Conservation (phyloP, 441 rosid species). For the Adansonia gregorii region DNA sequence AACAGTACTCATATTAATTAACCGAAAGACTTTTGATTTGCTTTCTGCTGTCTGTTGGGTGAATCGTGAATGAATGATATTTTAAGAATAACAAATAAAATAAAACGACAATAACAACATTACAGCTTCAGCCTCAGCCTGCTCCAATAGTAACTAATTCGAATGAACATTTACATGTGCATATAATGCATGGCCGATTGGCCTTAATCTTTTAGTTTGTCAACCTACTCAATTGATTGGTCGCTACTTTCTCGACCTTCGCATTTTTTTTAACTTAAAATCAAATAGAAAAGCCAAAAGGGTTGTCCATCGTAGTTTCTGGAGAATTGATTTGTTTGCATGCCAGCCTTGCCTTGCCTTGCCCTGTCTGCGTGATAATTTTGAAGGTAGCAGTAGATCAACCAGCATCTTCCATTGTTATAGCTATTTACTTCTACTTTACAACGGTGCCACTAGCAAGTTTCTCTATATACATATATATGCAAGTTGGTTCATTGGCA, state of each 20-base stretch:
- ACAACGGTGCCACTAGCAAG: too few species aligned
- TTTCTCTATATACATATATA: too few species aligned
- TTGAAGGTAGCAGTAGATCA: not conserved
- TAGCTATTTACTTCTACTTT: not conserved
- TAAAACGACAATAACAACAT: conserved; percentile 14
- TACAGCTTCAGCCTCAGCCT: not conserved
- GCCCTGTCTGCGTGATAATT: not conserved
- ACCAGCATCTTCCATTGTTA: not conserved
- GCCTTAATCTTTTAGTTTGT: not conserved
- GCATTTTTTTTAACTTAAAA: not conserved
- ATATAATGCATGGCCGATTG: not conserved
- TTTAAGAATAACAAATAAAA: not conserved
- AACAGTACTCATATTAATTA: not conserved
- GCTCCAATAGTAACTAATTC: not conserved
- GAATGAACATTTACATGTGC: conserved; percentile 23
- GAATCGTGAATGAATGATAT: not conserved
- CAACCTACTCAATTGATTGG: conserved; percentile 14
- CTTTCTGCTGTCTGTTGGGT: not conserved
- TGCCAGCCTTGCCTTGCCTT: too few species aligned
- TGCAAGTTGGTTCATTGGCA: not conserved
- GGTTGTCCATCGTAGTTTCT: not conserved
- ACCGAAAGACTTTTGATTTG: not conserved
- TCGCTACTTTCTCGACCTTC: not conserved
- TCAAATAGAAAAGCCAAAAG: not conserved
- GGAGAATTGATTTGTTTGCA: not conserved